Evolutionary conservation across 768 basidiomycete genomes (phyloP).

Genomic region (Termitomyces sp.): DNA sequence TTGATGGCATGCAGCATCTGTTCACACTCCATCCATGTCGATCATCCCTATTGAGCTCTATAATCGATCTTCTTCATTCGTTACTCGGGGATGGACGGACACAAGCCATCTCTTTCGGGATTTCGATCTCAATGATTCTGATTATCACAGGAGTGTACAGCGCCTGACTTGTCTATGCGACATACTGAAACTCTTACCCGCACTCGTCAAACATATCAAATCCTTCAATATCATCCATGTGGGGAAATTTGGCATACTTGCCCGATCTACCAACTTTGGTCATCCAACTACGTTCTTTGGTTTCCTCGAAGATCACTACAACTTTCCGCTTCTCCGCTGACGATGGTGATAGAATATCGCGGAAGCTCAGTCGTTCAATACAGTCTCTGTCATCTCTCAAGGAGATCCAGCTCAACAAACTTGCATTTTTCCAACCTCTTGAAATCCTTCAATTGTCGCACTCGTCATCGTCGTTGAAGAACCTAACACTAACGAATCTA

Average conservation of each 20-base stretch:
- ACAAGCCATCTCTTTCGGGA: slow-evolving; percentile 22
- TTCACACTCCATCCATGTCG: not conserved
- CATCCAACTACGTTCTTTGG: not conserved
- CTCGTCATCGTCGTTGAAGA: not conserved
- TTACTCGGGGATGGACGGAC: slow-evolving; percentile 23
- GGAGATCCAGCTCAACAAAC: not conserved
- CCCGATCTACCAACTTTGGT: not conserved
- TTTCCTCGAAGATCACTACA: not conserved
- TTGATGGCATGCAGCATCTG: too few relatives aligned
- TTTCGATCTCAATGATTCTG: slow-evolving; percentile 14
- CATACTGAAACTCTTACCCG: not conserved
- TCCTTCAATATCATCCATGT: not conserved
- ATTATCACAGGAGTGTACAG: not conserved
- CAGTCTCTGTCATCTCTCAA: not conserved
- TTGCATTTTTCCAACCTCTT: not conserved
- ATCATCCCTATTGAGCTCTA: slow-evolving; percentile 17
- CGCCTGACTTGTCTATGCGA: not conserved
- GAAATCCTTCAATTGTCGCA: not conserved
- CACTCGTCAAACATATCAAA: not conserved
- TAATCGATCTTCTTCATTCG: slow-evolving; percentile 27
- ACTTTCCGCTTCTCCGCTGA: not conserved
- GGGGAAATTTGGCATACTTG: not conserved
- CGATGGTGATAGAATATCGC: not conserved
- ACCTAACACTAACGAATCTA: not conserved
- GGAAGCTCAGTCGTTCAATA: not conserved